These are phyloP conservation scores for Wickerhamomyces tratensis DNA, from an alignment of 805 yeast species.

Conservation along the genomic window DNA sequence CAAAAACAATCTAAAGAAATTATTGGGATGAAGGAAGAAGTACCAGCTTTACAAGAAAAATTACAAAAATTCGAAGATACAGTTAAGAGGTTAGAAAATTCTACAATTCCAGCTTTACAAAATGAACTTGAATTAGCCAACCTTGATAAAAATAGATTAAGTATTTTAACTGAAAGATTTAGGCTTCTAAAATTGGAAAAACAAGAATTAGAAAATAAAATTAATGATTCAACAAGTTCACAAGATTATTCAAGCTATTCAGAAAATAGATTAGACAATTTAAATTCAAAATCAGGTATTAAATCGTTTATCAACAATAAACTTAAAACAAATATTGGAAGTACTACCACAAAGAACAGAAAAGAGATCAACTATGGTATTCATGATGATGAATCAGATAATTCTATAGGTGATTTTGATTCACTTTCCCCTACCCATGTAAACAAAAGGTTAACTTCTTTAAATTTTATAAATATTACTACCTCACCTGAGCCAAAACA, in stretches of 20 bases:
- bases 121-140: constrained; percentile 27
- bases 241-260: not conserved
- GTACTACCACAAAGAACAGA: not conserved
- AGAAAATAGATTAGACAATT: not conserved
- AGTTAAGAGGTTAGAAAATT: constrained; percentile 31
- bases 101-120: constrained; percentile 36
- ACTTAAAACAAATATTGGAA: not conserved
- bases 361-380: too few species aligned
- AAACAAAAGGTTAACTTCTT: constrained; percentile 4
- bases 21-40: constrained; percentile 26
- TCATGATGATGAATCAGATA: too few species aligned
- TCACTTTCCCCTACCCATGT: not conserved
- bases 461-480: constrained; percentile 7
- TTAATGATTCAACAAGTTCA: not conserved
- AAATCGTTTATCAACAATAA: not conserved
- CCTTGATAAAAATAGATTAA: constrained; percentile 14
- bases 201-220: constrained; percentile 15
- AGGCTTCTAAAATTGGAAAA: constrained; percentile 22
- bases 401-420: too few species aligned
- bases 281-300: not conserved
- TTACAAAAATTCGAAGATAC: constrained; percentile 29
- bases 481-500: not conserved
- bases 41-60: constrained; percentile 27
- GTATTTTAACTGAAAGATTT: constrained; percentile 16
- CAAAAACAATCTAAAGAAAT: constrained; percentile 38